phyloP scores from a whole-genome alignment of 2,329 filamentous ascomycete genomes.

The Magnaporthiopsis poae region DNA sequence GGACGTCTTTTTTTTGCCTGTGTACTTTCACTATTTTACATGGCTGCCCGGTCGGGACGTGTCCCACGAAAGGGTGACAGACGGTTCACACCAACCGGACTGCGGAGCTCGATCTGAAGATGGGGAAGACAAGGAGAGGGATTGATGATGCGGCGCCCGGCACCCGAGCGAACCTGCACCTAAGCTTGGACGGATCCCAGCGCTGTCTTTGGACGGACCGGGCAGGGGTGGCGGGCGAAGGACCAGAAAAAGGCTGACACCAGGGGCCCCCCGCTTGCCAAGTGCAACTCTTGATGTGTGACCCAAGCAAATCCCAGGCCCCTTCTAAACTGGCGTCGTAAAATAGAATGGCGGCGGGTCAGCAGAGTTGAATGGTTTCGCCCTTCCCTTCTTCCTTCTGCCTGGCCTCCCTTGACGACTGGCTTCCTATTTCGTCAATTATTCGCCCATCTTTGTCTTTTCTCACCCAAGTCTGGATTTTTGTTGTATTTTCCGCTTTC shows the following conservation, averaged over 20 bases:
- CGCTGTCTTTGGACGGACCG: neutral
- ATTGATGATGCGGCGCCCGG: neutral
- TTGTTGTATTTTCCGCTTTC: neutral
- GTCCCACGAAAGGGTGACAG: neutral
- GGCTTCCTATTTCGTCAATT: neutral
- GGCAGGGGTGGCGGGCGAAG: neutral
- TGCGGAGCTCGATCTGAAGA: neutral
- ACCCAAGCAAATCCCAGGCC: neutral
- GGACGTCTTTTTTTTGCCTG: neutral
- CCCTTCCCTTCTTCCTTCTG: neutral
- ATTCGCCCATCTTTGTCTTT: neutral
- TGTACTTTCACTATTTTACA: neutral
- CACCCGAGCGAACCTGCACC: neutral
- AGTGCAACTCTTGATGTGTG: neutral
- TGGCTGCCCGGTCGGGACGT: neutral
- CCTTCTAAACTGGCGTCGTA: neutral
- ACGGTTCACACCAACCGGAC: neutral
- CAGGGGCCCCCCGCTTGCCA: neutral
- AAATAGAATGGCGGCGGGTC: neutral
- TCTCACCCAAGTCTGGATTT: neutral
- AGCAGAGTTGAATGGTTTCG: neutral
- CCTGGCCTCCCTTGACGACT: neutral
- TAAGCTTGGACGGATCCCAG: neutral
- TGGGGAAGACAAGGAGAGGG: neutral
- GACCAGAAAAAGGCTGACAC: neutral